phyloP scores from a whole-genome alignment of 176 grass and related monocot genomes.

The Aechmea fasciata region DNA sequence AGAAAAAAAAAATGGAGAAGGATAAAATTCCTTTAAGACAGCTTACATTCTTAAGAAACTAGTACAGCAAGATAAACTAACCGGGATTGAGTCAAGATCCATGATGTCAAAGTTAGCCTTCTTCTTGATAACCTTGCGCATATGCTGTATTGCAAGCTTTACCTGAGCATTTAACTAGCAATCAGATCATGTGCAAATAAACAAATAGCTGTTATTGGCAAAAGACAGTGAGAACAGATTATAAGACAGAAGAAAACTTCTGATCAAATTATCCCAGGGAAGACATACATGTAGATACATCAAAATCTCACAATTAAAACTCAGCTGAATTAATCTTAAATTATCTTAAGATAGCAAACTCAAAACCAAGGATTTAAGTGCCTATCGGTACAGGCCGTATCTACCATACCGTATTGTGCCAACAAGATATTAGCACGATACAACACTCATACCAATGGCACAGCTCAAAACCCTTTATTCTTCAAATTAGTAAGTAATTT shows the following conservation, averaged over 20 bases:
- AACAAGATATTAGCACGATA: too few relatives aligned
- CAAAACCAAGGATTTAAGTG: too few relatives aligned
- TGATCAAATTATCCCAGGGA: not conserved
- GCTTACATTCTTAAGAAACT: too few relatives aligned
- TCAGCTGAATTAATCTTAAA: too few relatives aligned
- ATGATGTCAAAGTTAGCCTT: conserved; percentile 98
- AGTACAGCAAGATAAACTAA: not conserved
- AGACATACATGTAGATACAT: not conserved
- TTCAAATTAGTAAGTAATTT: too few relatives aligned
- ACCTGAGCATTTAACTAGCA: conserved; percentile 35
- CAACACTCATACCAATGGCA: too few relatives aligned
- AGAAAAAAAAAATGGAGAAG: too few relatives aligned
- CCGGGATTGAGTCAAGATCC: conserved; percentile 93
- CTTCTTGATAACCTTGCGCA: conserved; percentile 90
- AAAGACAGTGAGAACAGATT: not conserved
- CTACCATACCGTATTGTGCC: too few relatives aligned
- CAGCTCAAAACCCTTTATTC: too few relatives aligned
- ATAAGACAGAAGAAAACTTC: not conserved
- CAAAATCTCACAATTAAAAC: not conserved
- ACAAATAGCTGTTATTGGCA: not conserved
- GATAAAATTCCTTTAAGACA: too few relatives aligned
- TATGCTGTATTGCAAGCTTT: conserved; percentile 99
- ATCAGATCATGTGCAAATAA: conserved; percentile 15
- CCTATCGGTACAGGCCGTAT: too few relatives aligned
- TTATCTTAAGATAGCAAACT: too few relatives aligned